A percentile compares a stretch with the other conserved stretches of the same genome.
Conservation (phyloP, 169 alveolate genomes). For the Babesia sp. region DNA sequence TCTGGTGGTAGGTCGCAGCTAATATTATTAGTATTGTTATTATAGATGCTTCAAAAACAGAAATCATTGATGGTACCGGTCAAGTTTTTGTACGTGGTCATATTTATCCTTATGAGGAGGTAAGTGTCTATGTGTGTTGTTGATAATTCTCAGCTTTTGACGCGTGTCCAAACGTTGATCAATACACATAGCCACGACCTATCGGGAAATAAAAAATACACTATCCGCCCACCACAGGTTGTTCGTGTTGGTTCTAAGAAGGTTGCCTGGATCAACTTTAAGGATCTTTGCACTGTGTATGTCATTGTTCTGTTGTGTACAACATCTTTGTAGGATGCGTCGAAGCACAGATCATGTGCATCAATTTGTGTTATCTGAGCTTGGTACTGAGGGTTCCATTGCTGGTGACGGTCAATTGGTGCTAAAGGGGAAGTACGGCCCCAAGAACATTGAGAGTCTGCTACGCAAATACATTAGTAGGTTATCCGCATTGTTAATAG, state of each 20-base stretch:
- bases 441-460: slow-evolving; percentile 90
- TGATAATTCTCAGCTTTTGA: slow-evolving; percentile 72
- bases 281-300: slow-evolving; percentile 86
- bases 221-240: slow-evolving; percentile 91
- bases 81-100: slow-evolving; percentile 82
- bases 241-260: slow-evolving; percentile 95
- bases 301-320: not conserved
- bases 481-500: not conserved
- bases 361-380: slow-evolving; percentile 91
- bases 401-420: slow-evolving; percentile 94
- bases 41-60: slow-evolving; percentile 66
- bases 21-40: not conserved
- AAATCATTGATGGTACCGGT: slow-evolving; percentile 78
- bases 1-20: slow-evolving; percentile 61
- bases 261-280: slow-evolving; percentile 93
- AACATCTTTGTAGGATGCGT: slow-evolving; percentile 76
- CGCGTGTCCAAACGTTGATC: slow-evolving; percentile 83
- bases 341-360: slow-evolving; percentile 92
- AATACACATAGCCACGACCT: slow-evolving; percentile 87
- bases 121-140: not conserved
- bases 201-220: slow-evolving; percentile 85
- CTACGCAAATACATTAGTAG: slow-evolving; percentile 87
- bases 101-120: slow-evolving; percentile 86
- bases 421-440: slow-evolving; percentile 90
- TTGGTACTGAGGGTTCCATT: slow-evolving; percentile 90